Conservation (phyloP, 768 basidiomycete species). For the Hydnomerulius pinastri region DNA sequence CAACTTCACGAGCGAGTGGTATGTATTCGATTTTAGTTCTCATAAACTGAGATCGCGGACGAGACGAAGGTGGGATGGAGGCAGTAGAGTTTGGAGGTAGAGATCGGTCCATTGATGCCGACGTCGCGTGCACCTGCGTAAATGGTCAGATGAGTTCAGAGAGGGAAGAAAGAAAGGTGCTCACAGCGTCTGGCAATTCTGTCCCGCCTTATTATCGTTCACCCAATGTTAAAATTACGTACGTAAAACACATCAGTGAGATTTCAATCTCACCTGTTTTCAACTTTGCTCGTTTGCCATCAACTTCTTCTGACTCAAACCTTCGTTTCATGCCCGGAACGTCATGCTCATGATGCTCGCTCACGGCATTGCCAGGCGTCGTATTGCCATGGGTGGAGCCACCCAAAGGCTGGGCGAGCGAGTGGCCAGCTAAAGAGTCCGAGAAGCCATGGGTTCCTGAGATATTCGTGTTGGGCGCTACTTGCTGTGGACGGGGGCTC, state of each 20-base stretch:
- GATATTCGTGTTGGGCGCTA: constrained; percentile 18
- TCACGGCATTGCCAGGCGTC: constrained; percentile 7
- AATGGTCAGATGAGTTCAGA: constrained; percentile 12
- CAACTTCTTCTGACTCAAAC: constrained; percentile 62
- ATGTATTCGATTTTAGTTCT: constrained; percentile 88
- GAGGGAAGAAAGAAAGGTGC: constrained; percentile 25
- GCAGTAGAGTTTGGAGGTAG: constrained; percentile 24
- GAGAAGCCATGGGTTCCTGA: constrained; percentile 27
- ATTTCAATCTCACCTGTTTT: constrained; percentile 60
- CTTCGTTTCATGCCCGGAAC: constrained; percentile 72
- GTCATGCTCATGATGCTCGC: constrained; percentile 54
- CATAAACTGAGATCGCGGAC: constrained; percentile 51
- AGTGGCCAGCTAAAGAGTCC: constrained; percentile 24
- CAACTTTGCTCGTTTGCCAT: constrained; percentile 69
- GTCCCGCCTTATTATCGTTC: constrained; percentile 31
- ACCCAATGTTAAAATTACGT: constrained; percentile 27
- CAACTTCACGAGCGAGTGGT: constrained; percentile 74
- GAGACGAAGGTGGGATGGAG: constrained; percentile 34
- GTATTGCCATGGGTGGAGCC: constrained; percentile 11
- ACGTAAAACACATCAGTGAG: constrained; percentile 24
- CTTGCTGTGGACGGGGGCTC: constrained; percentile 31
- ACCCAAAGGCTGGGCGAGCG: constrained; percentile 15
- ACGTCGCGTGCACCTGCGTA: constrained; percentile 19
- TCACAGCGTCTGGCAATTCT: constrained; percentile 54
- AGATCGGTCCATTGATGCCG: constrained; percentile 19